Evolutionary conservation across 169 alveolate genomes (phyloP).

Genomic region (Cryptosporidium felis): DNA sequence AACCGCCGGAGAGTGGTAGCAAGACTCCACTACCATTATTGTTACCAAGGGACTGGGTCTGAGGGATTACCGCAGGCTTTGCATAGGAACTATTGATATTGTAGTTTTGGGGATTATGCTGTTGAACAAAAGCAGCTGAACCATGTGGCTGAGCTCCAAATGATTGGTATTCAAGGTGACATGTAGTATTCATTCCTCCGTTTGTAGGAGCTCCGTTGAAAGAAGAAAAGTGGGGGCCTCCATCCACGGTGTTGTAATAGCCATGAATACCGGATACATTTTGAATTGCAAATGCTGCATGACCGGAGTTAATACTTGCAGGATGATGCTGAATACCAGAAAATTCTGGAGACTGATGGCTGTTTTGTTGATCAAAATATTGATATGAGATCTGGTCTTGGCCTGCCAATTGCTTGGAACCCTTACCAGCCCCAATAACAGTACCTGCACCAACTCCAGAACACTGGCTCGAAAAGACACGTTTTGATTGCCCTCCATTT

Average conservation of each 20-base stretch:
- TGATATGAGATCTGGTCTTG: conserved; percentile 2
- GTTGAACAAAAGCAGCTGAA: not conserved
- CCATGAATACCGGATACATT: not conserved
- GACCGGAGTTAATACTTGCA: not conserved
- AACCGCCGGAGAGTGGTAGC: not conserved
- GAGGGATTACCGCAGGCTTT: not conserved
- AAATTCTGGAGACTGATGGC: not conserved
- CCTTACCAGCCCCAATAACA: not conserved
- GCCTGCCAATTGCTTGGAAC: not conserved
- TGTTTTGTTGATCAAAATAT: not conserved
- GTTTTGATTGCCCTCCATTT: conserved; percentile 5
- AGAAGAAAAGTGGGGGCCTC: conserved; percentile 3
- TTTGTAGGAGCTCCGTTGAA: not conserved
- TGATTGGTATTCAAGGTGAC: conserved; percentile 4
- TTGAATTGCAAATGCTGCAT: not conserved
- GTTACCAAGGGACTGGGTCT: not conserved
- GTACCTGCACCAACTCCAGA: not conserved
- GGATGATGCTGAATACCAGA: not conserved
- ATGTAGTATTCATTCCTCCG: not conserved
- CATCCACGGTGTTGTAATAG: not conserved
- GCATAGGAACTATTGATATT: not conserved
- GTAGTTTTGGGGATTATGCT: not conserved
- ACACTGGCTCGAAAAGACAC: conserved; percentile 43
- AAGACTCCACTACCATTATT: not conserved
- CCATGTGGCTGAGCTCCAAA: not conserved